A percentile compares a stretch with the other conserved stretches of the same genome.
These are phyloP conservation scores for Odontarrhena argentea DNA, from an alignment of 345 rosid species.

Conservation along the genomic window DNA sequence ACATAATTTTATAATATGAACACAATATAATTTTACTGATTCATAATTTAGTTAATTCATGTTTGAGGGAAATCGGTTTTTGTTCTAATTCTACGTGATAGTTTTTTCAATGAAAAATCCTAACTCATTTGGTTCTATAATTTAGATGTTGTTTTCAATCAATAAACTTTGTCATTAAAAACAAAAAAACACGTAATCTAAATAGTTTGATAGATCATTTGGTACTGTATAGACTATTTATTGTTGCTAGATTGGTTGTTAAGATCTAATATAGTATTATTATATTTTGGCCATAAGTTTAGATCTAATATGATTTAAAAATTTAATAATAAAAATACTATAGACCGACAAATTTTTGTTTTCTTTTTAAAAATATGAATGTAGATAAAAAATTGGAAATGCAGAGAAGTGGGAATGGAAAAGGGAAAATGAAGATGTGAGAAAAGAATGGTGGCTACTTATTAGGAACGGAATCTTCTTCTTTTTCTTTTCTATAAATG, in stretches of 20 bases:
- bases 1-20: no score
- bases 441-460: conserved; percentile 41
- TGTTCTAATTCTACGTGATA: no score
- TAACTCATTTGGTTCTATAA: neutral
- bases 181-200: neutral
- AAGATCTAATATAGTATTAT: neutral
- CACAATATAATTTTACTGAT: no score
- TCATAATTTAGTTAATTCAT: no score
- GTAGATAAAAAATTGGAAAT: conserved; percentile 12
- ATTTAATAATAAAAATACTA: conserved; percentile 1
- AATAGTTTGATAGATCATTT: neutral
- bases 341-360: neutral
- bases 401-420: conserved; percentile 29
- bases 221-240: neutral
- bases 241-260: conserved; percentile 1
- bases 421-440: conserved; percentile 33
- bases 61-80: no score
- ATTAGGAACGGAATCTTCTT: conserved; percentile 41
- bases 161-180: neutral
- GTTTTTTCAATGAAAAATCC: no score
- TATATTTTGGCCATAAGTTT: no score
- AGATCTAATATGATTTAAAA: neutral
- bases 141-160: neutral
- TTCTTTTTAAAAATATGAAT: neutral
- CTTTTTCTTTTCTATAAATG: conserved; percentile 40